A percentile compares a stretch with the other conserved stretches of the same genome.
phyloP scores from a whole-genome alignment of 2,329 filamentous ascomycete genomes.

The Oidium heveae region DNA sequence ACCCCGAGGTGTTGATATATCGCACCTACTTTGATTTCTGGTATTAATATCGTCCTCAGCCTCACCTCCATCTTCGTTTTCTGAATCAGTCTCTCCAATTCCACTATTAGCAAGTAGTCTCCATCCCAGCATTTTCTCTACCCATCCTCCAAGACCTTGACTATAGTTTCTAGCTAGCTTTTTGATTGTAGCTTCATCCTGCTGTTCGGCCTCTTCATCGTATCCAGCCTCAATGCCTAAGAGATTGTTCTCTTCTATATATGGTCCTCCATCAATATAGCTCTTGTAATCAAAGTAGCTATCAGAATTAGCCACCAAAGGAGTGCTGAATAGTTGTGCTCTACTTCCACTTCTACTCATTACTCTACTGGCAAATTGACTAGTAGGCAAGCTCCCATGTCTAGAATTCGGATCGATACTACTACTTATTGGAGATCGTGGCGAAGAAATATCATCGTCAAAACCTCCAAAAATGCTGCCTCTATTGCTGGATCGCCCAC shows the following conservation, averaged over 20 bases:
- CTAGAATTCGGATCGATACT: conserved; percentile 15
- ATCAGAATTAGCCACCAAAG: conserved; percentile 20
- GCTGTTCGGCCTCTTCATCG: conserved; percentile 23
- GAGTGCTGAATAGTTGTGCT: conserved; percentile 8
- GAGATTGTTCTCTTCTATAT: conserved; percentile 30
- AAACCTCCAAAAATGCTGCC: conserved; percentile 12
- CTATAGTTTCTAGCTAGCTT: conserved; percentile 28
- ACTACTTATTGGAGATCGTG: conserved; percentile 10
- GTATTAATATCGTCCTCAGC: conserved; percentile 27
- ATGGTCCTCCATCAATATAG: conserved; percentile 14
- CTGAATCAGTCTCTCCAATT: conserved; percentile 13
- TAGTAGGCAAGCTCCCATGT: conserved; percentile 22
- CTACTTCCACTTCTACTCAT: conserved; percentile 22
- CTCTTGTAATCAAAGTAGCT: conserved; percentile 18
- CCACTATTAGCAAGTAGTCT: conserved; percentile 34
- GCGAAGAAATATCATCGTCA: conserved; percentile 15
- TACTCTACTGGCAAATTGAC: conserved; percentile 18
- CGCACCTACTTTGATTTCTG: conserved; percentile 16
- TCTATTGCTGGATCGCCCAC: conserved; percentile 13
- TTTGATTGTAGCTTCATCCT: conserved; percentile 33
- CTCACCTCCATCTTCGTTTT: conserved; percentile 24
- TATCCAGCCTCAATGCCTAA: conserved; percentile 32
- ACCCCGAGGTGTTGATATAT: conserved; percentile 9
- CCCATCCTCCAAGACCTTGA: conserved; percentile 29
- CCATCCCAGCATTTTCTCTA: conserved; percentile 32